Conservation (phyloP, 2,329 filamentous ascomycete genomes). For the Allantophomopsis lycopodina region DNA sequence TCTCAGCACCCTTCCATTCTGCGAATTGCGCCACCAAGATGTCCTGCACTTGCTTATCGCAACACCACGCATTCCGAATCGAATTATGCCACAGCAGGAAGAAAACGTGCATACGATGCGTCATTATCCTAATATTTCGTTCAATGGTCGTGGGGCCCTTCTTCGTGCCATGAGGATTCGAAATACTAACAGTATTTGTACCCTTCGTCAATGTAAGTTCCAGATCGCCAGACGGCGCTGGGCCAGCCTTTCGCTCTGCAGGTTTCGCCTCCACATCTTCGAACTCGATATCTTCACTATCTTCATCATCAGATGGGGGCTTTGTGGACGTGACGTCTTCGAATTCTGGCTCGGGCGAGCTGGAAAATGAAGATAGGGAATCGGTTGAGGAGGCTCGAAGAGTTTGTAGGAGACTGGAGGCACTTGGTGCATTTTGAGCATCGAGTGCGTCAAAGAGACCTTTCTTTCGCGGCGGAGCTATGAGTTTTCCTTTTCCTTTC, state of each 20-base stretch:
- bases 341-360: conserved; percentile 34
- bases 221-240: conserved; percentile 48
- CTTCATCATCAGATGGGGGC: conserved; percentile 27
- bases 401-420: conserved; percentile 6
- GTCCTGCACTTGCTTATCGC: conserved; percentile 62
- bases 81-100: conserved; percentile 83
- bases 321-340: conserved; percentile 31
- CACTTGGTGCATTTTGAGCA: conserved; percentile 26
- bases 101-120: conserved; percentile 83
- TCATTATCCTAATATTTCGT: conserved; percentile 59
- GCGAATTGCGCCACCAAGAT: conserved; percentile 64
- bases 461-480: conserved; percentile 29
- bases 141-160: conserved; percentile 82
- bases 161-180: conserved; percentile 50
- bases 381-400: neutral
- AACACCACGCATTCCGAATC: conserved; percentile 71
- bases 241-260: conserved; percentile 21
- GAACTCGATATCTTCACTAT: conserved; percentile 50
- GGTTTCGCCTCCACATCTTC: conserved; percentile 38
- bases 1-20: conserved; percentile 39
- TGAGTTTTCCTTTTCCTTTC: conserved; percentile 11
- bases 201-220: conserved; percentile 57
- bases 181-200: conserved; percentile 38
- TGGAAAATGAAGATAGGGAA: conserved; percentile 36
- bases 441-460: conserved; percentile 51